Conservation (phyloP, 2,329 filamentous ascomycete species). For the Cladorrhinum sp. region DNA sequence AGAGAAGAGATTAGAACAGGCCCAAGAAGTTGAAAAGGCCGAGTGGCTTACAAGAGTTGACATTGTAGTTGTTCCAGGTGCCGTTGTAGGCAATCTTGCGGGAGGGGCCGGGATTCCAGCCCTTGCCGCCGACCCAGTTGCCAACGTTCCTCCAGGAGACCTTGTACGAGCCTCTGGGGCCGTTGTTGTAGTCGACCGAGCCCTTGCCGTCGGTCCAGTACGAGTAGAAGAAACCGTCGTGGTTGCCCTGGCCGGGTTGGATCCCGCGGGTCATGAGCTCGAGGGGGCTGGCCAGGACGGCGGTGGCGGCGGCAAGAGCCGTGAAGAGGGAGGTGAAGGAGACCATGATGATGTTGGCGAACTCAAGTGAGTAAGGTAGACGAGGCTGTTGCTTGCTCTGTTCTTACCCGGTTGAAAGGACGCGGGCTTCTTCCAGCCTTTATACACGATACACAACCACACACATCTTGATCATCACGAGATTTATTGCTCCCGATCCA, state of each 20-base stretch:
- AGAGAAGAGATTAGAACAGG: background rate
- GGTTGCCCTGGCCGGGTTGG: conserved; percentile 25
- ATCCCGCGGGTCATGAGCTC: conserved; percentile 17
- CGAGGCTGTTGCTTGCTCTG: background rate
- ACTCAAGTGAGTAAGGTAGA: background rate
- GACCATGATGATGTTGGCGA: conserved; percentile 9
- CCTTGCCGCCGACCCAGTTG: conserved; percentile 57
- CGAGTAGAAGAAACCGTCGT: conserved; percentile 44
- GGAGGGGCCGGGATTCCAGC: conserved; percentile 51
- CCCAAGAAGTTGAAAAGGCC: no score
- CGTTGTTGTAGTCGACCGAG: conserved; percentile 41
- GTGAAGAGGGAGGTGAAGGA: conserved; percentile 15
- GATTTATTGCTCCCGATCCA: no score
- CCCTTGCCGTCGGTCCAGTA: conserved; percentile 43
- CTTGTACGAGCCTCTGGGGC: conserved; percentile 38
- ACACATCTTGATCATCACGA: no score
- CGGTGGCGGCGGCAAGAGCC: conserved; percentile 5
- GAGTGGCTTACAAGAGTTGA: conserved; percentile 24
- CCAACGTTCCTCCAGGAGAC: conserved; percentile 43
- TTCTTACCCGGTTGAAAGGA: background rate
- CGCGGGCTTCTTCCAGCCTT: background rate
- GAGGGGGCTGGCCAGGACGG: conserved; percentile 17
- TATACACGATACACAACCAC: conserved; percentile 2
- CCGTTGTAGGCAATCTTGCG: conserved; percentile 29
- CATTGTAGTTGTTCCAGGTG: conserved; percentile 31